phyloP scores from a whole-genome alignment of 768 basidiomycete genomes.

The Punctularia strigosozonata region DNA sequence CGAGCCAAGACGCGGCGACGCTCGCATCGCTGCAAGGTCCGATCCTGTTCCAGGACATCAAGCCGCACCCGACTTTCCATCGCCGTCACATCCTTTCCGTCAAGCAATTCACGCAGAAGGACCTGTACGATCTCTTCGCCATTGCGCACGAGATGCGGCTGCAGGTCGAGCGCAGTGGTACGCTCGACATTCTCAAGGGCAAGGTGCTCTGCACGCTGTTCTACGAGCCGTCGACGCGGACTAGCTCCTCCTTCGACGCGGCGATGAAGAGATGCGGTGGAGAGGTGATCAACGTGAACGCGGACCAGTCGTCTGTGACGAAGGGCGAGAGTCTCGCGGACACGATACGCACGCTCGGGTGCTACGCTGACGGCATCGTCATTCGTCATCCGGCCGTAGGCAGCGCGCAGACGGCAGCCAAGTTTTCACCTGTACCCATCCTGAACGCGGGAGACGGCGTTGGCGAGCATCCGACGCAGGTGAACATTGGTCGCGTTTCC shows the following conservation, averaged over 20 bases:
- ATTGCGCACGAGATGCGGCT: slow-evolving; percentile 94
- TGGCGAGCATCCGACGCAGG: slow-evolving; percentile 96
- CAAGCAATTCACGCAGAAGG: slow-evolving; percentile 82
- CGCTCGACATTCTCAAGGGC: slow-evolving; percentile 81
- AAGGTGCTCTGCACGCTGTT: slow-evolving; percentile 87
- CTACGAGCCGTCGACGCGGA: slow-evolving; percentile 95
- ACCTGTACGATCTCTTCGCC: slow-evolving; percentile 89
- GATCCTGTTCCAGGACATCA: slow-evolving; percentile 34
- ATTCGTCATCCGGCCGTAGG: slow-evolving; percentile 92
- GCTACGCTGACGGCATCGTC: slow-evolving; percentile 91
- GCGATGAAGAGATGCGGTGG: slow-evolving; percentile 99
- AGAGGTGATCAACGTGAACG: slow-evolving; percentile 77
- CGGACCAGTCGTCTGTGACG: slow-evolving; percentile 74
- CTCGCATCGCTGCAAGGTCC: not conserved
- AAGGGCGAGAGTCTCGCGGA: slow-evolving; percentile 94
- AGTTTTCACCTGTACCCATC: slow-evolving; percentile 90
- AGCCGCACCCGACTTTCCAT: slow-evolving; percentile 80
- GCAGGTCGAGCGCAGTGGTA: slow-evolving; percentile 86
- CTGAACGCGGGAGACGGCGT: slow-evolving; percentile 96
- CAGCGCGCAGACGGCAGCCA: slow-evolving; percentile 90
- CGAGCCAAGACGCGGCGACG: not conserved
- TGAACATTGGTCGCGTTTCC: slow-evolving; percentile 18
- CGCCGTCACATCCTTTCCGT: slow-evolving; percentile 89
- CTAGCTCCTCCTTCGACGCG: slow-evolving; percentile 91
- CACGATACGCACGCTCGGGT: slow-evolving; percentile 87